Evolutionary conservation across 2,329 filamentous ascomycete genomes (phyloP).

Genomic region (Penicillium sp.): DNA sequence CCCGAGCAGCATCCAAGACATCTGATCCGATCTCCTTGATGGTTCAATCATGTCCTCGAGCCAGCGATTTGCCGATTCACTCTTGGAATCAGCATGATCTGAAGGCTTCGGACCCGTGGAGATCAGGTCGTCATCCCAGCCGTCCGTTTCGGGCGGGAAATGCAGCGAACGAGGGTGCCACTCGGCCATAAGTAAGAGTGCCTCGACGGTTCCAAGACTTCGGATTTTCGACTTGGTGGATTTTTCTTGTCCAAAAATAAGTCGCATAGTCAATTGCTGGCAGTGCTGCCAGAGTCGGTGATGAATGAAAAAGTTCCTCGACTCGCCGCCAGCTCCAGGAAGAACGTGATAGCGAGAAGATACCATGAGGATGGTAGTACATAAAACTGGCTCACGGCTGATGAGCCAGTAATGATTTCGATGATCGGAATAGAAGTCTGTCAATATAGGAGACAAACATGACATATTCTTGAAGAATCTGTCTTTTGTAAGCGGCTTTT

Average conservation of each 20-base stretch:
- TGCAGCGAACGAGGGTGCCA: slow-evolving; percentile 58
- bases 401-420: slow-evolving; percentile 50
- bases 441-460: slow-evolving; percentile 51
- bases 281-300: slow-evolving; percentile 56
- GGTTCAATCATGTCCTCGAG: slow-evolving; percentile 56
- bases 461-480: slow-evolving; percentile 53
- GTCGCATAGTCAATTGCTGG: slow-evolving; percentile 53
- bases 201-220: slow-evolving; percentile 54
- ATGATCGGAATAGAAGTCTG: slow-evolving; percentile 51
- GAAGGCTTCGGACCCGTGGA: slow-evolving; percentile 39
- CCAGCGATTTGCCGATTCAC: slow-evolving; percentile 44
- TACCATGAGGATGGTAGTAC: slow-evolving; percentile 55
- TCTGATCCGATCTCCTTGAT: slow-evolving; percentile 55
- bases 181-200: slow-evolving; percentile 54
- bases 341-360: slow-evolving; percentile 53
- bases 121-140: slow-evolving; percentile 56
- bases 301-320: slow-evolving; percentile 54
- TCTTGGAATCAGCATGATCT: slow-evolving; percentile 27
- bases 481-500: neutral
- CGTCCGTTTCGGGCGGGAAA: slow-evolving; percentile 54
- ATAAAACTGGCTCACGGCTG: slow-evolving; percentile 53
- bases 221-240: slow-evolving; percentile 50
- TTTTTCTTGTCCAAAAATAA: slow-evolving; percentile 56
- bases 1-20: slow-evolving; percentile 61
- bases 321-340: slow-evolving; percentile 44